These are phyloP conservation scores for Holtermannia corniformis DNA, from an alignment of 768 basidiomycete species.

Conservation along the genomic window DNA sequence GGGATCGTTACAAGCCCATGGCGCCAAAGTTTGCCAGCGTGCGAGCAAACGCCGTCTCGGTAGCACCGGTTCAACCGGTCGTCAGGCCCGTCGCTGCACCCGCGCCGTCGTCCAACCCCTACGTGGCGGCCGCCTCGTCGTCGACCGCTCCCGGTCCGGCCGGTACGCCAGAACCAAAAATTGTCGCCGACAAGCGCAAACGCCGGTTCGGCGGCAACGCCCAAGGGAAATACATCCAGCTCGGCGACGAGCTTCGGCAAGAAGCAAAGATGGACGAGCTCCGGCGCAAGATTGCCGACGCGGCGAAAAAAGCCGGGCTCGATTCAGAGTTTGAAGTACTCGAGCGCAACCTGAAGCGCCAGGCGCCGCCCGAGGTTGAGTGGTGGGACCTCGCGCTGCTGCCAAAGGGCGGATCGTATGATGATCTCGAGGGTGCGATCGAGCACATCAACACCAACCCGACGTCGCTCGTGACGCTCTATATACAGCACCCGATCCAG, in stretches of 20 bases:
- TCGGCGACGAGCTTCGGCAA: slow-evolving; percentile 46
- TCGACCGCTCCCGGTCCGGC: slow-evolving; percentile 15
- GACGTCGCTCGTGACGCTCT: slow-evolving; percentile 72
- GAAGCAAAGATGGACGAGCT: slow-evolving; percentile 76
- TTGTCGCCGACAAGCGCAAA: slow-evolving; percentile 26
- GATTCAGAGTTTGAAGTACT: slow-evolving; percentile 86
- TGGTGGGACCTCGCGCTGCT: slow-evolving; percentile 95
- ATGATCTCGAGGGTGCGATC: slow-evolving; percentile 53
- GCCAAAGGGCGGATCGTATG: slow-evolving; percentile 62
- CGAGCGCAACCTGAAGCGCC: slow-evolving; percentile 78
- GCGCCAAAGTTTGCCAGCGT: slow-evolving; percentile 97
- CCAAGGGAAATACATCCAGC: slow-evolving; percentile 67
- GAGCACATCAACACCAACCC: slow-evolving; percentile 51
- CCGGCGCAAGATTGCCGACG: slow-evolving; percentile 86
- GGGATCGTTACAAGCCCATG: slow-evolving; percentile 92
- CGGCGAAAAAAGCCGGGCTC: slow-evolving; percentile 83
- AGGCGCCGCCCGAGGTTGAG: slow-evolving; percentile 77
- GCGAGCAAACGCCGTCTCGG: slow-evolving; percentile 59
- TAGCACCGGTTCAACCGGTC: slow-evolving; percentile 41
- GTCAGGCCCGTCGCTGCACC: slow-evolving; percentile 37
- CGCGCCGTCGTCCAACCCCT: slow-evolving; percentile 56
- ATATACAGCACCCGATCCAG: slow-evolving; percentile 94
- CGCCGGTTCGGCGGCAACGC: slow-evolving; percentile 68
- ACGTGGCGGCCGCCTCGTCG: slow-evolving; percentile 44
- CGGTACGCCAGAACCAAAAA: slow-evolving; percentile 7